These are phyloP conservation scores for Scolecobasidium constrictum DNA, from an alignment of 2,329 filamentous ascomycete genomes.

Conservation along the genomic window DNA sequence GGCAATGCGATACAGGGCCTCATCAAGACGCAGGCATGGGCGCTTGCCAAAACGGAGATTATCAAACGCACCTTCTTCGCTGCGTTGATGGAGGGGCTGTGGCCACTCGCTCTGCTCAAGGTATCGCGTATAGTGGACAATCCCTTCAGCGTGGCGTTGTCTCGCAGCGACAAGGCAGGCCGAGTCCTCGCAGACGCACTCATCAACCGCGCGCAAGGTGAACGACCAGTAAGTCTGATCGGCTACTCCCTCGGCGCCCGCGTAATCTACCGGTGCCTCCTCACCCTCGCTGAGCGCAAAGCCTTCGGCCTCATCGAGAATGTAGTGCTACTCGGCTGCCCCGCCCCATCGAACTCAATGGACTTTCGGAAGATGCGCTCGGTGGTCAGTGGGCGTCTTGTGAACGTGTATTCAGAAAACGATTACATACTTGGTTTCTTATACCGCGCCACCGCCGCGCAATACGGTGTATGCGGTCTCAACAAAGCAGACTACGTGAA, in stretches of 20 bases:
- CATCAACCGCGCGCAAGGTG: slow-evolving; percentile 30
- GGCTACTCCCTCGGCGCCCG: slow-evolving; percentile 30
- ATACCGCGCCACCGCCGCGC: slow-evolving; percentile 73
- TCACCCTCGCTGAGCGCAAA: slow-evolving; percentile 22
- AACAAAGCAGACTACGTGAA: slow-evolving; percentile 59
- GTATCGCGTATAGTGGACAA: slow-evolving; percentile 30
- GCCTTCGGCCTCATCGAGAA: slow-evolving; percentile 79
- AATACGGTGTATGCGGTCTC: slow-evolving; percentile 74
- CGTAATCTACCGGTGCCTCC: slow-evolving; percentile 10
- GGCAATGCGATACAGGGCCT: slow-evolving; percentile 69
- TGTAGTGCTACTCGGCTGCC: slow-evolving; percentile 72
- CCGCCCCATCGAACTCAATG: slow-evolving; percentile 57
- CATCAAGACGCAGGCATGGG: slow-evolving; percentile 73
- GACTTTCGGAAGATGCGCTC: slow-evolving; percentile 69
- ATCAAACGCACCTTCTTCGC: slow-evolving; percentile 49
- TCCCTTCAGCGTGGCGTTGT: slow-evolving; percentile 27
- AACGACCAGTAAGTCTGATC: slow-evolving; percentile 27
- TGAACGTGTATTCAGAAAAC: slow-evolving; percentile 82
- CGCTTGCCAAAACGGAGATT: slow-evolving; percentile 61
- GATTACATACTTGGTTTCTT: slow-evolving; percentile 82
- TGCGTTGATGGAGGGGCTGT: slow-evolving; percentile 34
- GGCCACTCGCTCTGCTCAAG: slow-evolving; percentile 37
- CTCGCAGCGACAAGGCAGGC: slow-evolving; percentile 26
- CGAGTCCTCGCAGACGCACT: slow-evolving; percentile 29
- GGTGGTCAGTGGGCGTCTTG: slow-evolving; percentile 69